Evolutionary conservation across 2,329 filamentous ascomycete species (phyloP), one percentile per base, ranked within the genome.

Genomic region (Fusarium staphyleae): DNA sequence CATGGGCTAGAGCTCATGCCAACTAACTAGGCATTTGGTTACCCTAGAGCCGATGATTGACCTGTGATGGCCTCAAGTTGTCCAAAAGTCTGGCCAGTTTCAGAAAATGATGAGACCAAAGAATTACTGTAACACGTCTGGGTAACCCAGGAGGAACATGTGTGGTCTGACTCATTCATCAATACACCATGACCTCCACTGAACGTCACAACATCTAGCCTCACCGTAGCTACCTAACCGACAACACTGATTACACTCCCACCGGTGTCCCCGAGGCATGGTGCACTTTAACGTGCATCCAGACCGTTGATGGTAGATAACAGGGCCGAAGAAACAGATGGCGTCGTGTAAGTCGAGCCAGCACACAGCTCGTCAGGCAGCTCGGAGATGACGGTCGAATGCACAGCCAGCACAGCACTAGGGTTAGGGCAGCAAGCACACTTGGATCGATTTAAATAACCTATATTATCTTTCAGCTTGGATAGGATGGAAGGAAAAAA

Each of bases 261-360:
- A 30, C 11, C 22, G 22, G 22, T 5, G 7, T 24, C 9, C 22
- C 22, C 22, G 22, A 24, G 22, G 22, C 8, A 9, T 24, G 9
- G 22, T 7, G 8, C 5, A 24, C 22, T 24, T 24, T 24, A 24
- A 9, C 22, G 5, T 24, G 22, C 22, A 24, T 24, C 8, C 9
- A 24, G 22, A 8, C 22, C 22, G 7, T 24, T 24, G 22, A 60
- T 52, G 52, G 46, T 44, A 59, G 45, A 28, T 62, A n/a, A n/a
- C n/a, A n/a, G 41, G 39, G 18, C 15, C 16, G 18, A 33, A 24
- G 49, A 58, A 62, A 55, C 43, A 52, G 45, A 19, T 52, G 58
- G 42, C 56, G 58, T 37, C 50, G 58, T 62, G 54, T 56, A 60
- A 58, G 58, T 60, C 44, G 46, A 41, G 58, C 54, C 44, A 57